Evolutionary conservation across 495 filamentous ascomycete genomes (phyloP), one percentile per base, ranked within the genome.

Genomic region (Penicillium pancosmium): DNA sequence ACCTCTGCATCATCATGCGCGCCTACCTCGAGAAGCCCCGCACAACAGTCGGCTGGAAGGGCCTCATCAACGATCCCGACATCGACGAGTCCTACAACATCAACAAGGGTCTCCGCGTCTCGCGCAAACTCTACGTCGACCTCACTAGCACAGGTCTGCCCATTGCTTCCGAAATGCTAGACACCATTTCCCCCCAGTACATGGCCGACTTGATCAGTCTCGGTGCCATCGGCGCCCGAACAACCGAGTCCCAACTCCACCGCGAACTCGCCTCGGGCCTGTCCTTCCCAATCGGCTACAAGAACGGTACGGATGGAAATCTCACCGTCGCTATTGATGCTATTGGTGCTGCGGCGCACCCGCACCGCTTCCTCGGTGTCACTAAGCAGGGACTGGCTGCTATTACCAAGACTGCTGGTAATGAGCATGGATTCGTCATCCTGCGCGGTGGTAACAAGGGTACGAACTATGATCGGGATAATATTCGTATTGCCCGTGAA

Each of bases 21-120:
- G 92, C 94, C 70, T 98, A 98, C 81, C 89, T 98, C 19, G 94
- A 98, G 83, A 98, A 98, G 81, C 94, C 94, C 31, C 88, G 94
- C 41, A 98, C 94, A n/a, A 98, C 94, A 2, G 94, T 98, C 36
- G 94, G 94, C 65, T 98, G 94, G 94, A 98, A 98, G 77, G 94
- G 94, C 27, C 82, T 98, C 64, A 97, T 98, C 81, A 98, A 98
- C 76, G 94, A 98, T 68, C 94, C 94, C 1, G 94, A 98, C 64
- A 96, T 98, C 73, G 91, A 98, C 72, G 87, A 96, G 76, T 91
- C 89, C 73, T 98, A 87, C 88, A 85, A 96, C 81, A 98, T 98
- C 82, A 98, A 98, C 85, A 98, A 98, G 82, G 94, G 94, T 23
- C 84, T 98, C 47, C 86, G 92, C 27, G 85, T 96, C 50, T 91